Evolutionary conservation across 2,329 filamentous ascomycete genomes (phyloP).

Genomic region (Drechslerella coelobrocha): DNA sequence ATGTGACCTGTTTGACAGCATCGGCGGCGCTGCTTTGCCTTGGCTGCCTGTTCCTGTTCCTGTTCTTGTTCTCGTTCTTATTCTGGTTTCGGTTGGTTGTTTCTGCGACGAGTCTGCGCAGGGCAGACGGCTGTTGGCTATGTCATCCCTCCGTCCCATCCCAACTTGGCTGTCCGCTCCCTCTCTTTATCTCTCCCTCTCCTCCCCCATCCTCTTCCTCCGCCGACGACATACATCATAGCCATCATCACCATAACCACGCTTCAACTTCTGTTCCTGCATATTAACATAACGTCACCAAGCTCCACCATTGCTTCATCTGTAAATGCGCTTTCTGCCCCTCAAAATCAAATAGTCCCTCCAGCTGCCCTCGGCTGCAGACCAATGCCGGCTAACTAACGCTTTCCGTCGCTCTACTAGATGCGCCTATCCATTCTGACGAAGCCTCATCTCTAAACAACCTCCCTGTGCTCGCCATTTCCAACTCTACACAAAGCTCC

Average conservation of each 20-base stretch:
- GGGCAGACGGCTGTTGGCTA: neutral
- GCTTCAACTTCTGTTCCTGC: no score
- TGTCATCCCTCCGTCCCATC: conserved; percentile 1
- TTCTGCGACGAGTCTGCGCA: conserved; percentile 7
- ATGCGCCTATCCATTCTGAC: conserved; percentile 46
- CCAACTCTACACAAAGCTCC: conserved; percentile 33
- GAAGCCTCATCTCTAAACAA: conserved; percentile 44
- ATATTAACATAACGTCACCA: neutral
- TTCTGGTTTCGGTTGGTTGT: neutral
- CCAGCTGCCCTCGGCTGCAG: neutral
- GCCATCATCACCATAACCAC: neutral
- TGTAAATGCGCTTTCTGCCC: neutral
- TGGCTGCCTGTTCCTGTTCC: conserved; percentile 5
- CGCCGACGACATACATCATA: neutral
- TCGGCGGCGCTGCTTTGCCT: conserved; percentile 3
- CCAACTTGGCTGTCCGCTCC: neutral
- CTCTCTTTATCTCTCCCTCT: neutral
- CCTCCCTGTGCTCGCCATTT: conserved; percentile 45
- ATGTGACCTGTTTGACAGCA: conserved; percentile 7
- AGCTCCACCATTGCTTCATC: neutral
- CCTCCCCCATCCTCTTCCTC: neutral
- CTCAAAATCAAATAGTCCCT: neutral
- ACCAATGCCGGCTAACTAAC: neutral
- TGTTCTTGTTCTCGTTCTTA: conserved; percentile 11
- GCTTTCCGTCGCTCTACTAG: conserved; percentile 9